phyloP scores from a whole-genome alignment of 2,329 filamentous ascomycete genomes.

The Paraphoma sp. region DNA sequence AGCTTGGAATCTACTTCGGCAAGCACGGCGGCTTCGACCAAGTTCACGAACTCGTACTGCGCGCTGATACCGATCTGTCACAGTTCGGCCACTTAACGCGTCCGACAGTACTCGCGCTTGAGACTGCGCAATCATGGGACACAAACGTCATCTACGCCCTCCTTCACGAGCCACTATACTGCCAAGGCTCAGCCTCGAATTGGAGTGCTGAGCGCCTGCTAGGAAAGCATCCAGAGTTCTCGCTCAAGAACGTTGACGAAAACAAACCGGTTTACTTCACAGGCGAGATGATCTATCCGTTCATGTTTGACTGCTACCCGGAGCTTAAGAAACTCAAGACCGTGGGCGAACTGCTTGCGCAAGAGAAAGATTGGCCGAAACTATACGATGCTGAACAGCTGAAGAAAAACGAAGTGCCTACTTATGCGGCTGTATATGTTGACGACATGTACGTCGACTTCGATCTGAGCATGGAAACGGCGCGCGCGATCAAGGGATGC shows the following conservation, averaged over 20 bases:
- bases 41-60: conserved; percentile 66
- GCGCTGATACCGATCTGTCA: conserved; percentile 74
- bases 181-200: conserved; percentile 68
- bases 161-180: conserved; percentile 89
- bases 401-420: conserved; percentile 77
- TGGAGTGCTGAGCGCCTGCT: conserved; percentile 78
- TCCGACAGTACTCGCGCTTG: conserved; percentile 72
- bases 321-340: conserved; percentile 74
- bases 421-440: conserved; percentile 82
- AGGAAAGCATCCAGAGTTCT: conserved; percentile 56
- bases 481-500: conserved; percentile 73
- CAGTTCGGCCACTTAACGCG: conserved; percentile 78
- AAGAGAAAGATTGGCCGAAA: conserved; percentile 71
- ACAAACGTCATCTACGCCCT: conserved; percentile 82
- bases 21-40: conserved; percentile 62
- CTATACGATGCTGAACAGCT: conserved; percentile 80
- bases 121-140: conserved; percentile 74
- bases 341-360: conserved; percentile 74
- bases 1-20: conserved; percentile 80
- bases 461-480: conserved; percentile 75
- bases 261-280: conserved; percentile 75
- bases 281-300: conserved; percentile 90
- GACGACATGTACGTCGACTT: conserved; percentile 95
- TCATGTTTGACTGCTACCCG: conserved; percentile 81
- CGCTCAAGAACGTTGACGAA: conserved; percentile 42